phyloP scores from a whole-genome alignment of 148 eudicot genomes.

The Gaultheria prostrata region DNA sequence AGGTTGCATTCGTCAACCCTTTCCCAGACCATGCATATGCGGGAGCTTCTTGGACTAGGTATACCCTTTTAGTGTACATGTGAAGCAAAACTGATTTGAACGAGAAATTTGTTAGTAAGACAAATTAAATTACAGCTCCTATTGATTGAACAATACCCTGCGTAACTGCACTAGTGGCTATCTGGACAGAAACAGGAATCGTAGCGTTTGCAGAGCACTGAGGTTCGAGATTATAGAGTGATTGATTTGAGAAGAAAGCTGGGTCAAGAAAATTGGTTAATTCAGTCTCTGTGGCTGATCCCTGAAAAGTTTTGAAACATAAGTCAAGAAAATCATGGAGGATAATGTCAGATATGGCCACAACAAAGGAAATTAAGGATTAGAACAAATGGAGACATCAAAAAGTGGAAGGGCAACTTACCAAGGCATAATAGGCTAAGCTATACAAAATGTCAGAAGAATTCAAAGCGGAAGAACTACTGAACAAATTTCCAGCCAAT shows the following conservation, averaged over 20 bases:
- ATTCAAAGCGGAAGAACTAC: slow-evolving; percentile 39
- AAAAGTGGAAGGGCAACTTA: slow-evolving; percentile 30
- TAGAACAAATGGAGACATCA: not conserved
- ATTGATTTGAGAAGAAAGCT: slow-evolving; percentile 52
- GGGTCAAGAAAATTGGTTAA: slow-evolving; percentile 54
- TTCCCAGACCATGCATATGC: not conserved
- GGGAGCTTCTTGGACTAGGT: not conserved
- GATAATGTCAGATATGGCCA: not conserved
- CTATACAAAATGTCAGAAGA: slow-evolving; percentile 43
- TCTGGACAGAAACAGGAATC: slow-evolving; percentile 41
- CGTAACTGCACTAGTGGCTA: slow-evolving; percentile 27
- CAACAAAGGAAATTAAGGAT: not conserved
- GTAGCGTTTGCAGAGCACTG: slow-evolving; percentile 46
- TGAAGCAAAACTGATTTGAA: not conserved
- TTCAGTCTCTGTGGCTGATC: slow-evolving; percentile 53
- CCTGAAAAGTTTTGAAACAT: slow-evolving; percentile 46
- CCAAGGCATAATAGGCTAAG: slow-evolving; percentile 61
- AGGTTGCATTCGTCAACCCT: not conserved
- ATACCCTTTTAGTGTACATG: not conserved
- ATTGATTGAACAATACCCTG: slow-evolving; percentile 34
- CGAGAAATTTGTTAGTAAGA: not conserved
- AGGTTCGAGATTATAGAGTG: slow-evolving; percentile 58
- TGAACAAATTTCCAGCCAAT: slow-evolving; percentile 48
- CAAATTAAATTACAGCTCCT: not conserved
- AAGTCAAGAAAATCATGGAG: not conserved